A percentile compares a stretch with the other conserved stretches of the same genome.
Conservation (phyloP, 2,329 filamentous ascomycete genomes). For the Paraphaeosphaeria sporulosa region DNA sequence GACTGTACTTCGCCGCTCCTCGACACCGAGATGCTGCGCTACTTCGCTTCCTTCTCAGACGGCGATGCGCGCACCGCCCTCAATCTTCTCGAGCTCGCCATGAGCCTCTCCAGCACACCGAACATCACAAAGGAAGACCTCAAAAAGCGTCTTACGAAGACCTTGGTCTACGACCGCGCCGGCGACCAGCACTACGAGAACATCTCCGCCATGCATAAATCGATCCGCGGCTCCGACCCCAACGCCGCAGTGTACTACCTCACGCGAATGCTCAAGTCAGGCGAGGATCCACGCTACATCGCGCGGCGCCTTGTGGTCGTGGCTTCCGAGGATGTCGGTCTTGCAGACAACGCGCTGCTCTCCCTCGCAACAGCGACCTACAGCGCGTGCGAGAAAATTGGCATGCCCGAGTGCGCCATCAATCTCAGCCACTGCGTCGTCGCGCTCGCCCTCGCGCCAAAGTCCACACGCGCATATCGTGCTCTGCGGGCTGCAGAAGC, state of each 20-base stretch:
- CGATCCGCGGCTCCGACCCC: constrained; percentile 83
- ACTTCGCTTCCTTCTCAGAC: constrained; percentile 86
- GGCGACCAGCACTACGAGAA: constrained; percentile 98
- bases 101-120: constrained; percentile 73
- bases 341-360: constrained; percentile 86
- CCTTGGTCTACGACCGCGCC: constrained; percentile 90
- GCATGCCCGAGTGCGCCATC: constrained; percentile 93
- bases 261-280: constrained; percentile 92
- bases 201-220: constrained; percentile 97
- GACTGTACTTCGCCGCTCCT: constrained; percentile 65
- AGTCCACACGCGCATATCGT: constrained; percentile 87
- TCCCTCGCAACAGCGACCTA: constrained; percentile 86
- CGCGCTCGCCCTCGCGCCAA: constrained; percentile 80
- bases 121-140: constrained; percentile 77
- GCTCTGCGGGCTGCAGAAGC: constrained; percentile 81
- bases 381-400: constrained; percentile 88
- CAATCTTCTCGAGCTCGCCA: constrained; percentile 88
- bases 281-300: constrained; percentile 92
- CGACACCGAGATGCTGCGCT: constrained; percentile 77
- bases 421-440: constrained; percentile 87
- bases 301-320: constrained; percentile 94
- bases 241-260: constrained; percentile 95
- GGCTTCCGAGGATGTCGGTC: constrained; percentile 89
- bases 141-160: constrained; percentile 86
- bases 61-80: constrained; percentile 93